These are phyloP conservation scores for Alternaria metachromatica DNA, from an alignment of 2,329 filamentous ascomycete species.

Conservation along the genomic window DNA sequence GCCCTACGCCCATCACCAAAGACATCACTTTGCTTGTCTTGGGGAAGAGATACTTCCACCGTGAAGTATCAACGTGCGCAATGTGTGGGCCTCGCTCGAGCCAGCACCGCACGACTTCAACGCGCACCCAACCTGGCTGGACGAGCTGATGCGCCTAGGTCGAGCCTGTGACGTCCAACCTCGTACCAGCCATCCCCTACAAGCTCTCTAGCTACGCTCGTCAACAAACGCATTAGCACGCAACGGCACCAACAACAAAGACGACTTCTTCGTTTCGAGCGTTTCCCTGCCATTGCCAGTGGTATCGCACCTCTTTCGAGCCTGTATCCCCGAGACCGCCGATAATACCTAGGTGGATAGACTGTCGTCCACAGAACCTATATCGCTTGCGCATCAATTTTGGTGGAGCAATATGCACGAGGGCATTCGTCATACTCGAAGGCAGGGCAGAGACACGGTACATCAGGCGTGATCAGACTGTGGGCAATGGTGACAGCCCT, in stretches of 20 bases:
- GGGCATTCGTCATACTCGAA: not conserved
- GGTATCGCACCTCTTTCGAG: not conserved
- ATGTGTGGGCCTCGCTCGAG: not conserved
- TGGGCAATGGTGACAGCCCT: not conserved
- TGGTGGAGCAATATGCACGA: not conserved
- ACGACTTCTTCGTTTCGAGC: not conserved
- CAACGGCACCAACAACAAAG: not conserved
- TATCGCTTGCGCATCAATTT: not conserved
- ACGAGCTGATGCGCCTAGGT: not conserved
- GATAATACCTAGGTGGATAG: not conserved
- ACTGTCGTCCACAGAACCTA: not conserved
- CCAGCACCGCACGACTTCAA: not conserved
- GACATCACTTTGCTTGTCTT: not conserved
- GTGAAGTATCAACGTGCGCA: not conserved
- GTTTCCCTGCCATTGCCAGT: not conserved
- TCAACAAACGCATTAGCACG: not conserved
- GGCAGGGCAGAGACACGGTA: not conserved
- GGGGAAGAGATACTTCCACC: not conserved
- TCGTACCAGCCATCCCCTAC: not conserved
- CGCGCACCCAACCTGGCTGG: not conserved
- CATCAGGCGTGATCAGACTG: not conserved
- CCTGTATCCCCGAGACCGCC: not conserved
- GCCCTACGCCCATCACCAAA: not conserved
- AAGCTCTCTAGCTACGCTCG: not conserved
- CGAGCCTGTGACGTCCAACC: not conserved